phyloP scores from a whole-genome alignment of 352 stramenopile species.

The Globisporangium splendens region DNA sequence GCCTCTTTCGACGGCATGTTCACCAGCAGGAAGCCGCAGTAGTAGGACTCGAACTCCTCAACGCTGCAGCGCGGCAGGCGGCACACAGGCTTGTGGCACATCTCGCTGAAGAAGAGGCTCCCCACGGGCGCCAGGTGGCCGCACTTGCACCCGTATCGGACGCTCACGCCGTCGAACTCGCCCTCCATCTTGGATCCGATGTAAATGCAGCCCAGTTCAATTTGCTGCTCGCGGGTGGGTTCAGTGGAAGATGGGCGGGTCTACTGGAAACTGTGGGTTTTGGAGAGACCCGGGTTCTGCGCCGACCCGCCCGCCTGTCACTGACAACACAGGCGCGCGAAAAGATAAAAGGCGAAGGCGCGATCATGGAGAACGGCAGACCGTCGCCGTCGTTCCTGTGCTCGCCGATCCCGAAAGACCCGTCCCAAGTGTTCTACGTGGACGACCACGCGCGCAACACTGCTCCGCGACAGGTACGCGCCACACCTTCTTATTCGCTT shows the following conservation, averaged over 20 bases:
- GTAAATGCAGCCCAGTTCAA: not conserved
- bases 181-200: constrained; percentile 8
- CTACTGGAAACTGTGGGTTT: not conserved
- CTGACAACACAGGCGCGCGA: not conserved
- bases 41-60: constrained; percentile 88
- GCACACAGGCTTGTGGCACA: constrained; percentile 73
- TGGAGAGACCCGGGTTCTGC: not conserved
- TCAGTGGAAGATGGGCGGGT: not conserved
- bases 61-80: constrained; percentile 63
- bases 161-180: constrained; percentile 28
- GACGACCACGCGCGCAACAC: constrained; percentile 18
- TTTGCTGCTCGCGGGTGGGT: not conserved
- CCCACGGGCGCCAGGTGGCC: constrained; percentile 53
- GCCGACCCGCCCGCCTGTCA: not conserved
- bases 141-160: constrained; percentile 77
- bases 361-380: not conserved
- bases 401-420: constrained; percentile 63
- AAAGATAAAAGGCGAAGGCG: not conserved
- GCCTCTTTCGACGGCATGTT: constrained; percentile 88
- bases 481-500: not conserved
- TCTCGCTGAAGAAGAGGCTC: constrained; percentile 74
- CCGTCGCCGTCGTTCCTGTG: constrained; percentile 34
- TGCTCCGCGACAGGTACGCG: constrained; percentile 5
- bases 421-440: constrained; percentile 56
- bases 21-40: constrained; percentile 79